Evolutionary conservation across 192 early-diverging fungal genomes (phyloP), one percentile per base, ranked within the genome.

Genomic region (Coemansia sp.): DNA sequence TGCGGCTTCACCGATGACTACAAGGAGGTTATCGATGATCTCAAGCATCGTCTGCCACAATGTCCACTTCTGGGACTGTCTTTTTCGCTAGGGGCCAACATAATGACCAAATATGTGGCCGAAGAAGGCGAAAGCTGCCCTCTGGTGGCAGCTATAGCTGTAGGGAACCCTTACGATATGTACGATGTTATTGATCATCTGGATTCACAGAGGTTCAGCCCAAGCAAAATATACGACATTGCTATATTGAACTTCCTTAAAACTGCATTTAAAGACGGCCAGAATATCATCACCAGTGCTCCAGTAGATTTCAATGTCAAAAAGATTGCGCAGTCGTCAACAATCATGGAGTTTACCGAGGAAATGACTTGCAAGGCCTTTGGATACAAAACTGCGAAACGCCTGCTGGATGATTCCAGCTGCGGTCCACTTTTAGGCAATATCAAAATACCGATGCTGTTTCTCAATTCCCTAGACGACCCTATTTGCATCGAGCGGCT

Each of bases 51-150:
- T 19, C 53, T 80, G 18, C 86, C 92, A 2, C 57, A 72, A 14
- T 82, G 87, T 30, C 83, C 88, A 3, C 52, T 95, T 33, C 65
- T 94, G 43, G 93, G 85, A 16, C 80, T 92, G 49, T 93, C 93
- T 3, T 98, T 94, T 61, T 92, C 89, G 37, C 80, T 98, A 26
- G 96, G 96, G 3, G 84, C 93, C 18, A 98, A 98, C 63, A 89
- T 98, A 35, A 68, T 98, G 59, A 83, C 88, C 49, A 98, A 96
- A 80, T 91, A 87, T 53, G 82, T 93, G 40, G 92, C 91, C 26
- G 89, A 95, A 58, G 88, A 87, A 51, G 86, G 87, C 14, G 81
- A 82, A 14, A 71, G 81, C 10, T 92, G 87, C 44, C 87, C 85
- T 16, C 81, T 98, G 30, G 55, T 82, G 15, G 92, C 84, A 6